These are phyloP conservation scores for Vanrija sp. DNA, from an alignment of 1,284 basidiomycete genomes.

Conservation along the genomic window DNA sequence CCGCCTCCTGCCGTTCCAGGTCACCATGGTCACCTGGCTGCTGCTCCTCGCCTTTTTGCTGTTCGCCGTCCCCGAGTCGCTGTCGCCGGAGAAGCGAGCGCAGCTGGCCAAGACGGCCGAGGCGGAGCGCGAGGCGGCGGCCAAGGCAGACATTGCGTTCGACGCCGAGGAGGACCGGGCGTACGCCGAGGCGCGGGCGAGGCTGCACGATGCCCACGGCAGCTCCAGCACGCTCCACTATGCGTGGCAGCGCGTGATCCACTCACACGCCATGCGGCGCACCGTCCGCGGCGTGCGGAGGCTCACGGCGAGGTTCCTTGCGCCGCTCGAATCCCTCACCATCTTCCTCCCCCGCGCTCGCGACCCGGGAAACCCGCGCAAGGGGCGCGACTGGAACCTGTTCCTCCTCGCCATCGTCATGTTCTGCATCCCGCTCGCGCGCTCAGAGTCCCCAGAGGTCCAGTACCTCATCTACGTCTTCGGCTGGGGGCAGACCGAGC, in stretches of 20 bases:
- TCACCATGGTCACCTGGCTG: background rate
- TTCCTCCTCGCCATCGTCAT: background rate
- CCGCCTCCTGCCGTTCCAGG: background rate
- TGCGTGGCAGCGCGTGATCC: no score
- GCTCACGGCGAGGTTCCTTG: background rate
- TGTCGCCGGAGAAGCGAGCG: background rate
- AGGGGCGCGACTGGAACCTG: background rate
- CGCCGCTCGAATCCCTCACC: background rate
- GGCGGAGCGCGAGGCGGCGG: background rate
- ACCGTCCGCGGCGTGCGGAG: no score
- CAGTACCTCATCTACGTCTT: slow-evolving; percentile 1
- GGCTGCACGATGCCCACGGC: background rate
- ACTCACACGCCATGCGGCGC: no score
- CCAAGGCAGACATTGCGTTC: no score
- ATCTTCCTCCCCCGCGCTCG: background rate
- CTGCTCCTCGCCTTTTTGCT: background rate
- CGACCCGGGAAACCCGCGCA: no score
- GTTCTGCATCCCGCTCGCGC: background rate
- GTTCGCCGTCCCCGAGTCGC: background rate
- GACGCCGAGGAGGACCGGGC: no score
- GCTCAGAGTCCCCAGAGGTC: background rate
- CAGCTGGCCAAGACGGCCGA: no score
- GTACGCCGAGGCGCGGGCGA: background rate
- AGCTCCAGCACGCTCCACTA: no score
- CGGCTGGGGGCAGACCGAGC: background rate